Base-by-base conservation (phyloP, 208 protist genomes). In the Porcisia deanei region DNA sequence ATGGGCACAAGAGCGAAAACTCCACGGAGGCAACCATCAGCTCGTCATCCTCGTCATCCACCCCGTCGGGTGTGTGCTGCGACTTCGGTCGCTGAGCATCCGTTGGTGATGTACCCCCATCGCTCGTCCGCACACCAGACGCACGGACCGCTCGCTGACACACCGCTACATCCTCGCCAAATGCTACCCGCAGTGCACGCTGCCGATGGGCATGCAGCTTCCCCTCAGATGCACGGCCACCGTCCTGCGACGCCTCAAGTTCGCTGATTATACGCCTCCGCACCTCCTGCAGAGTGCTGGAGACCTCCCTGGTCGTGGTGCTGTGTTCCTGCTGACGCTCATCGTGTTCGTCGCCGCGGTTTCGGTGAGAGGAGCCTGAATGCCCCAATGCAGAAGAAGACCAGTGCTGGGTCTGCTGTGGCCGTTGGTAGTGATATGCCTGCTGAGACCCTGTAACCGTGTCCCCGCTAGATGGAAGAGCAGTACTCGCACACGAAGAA, bases 1-100 rank as follows among this genome's bases (percentile, higher is more conserved):
- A 97, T 0, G 94, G 92, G 74, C 94, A 97, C 49, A 89, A 65
- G 12, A 97, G 76, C 2, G 91, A 94, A 68, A 97, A 91, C 83
- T 97, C 91, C 14, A 96, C 92, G 10, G 94, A 90, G 34, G 93
- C 91, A 16, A 97, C 90, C 60, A 86, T 78, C 30, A 97, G 76
- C 43, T 91, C 87, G 37, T 85, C 89, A 1, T 84, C 82, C 5
- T 81, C 74, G n/a, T 77, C 70, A 20, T 74, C 71, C 16, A 72
- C 47, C 54, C 65, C 64, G 41, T 75, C 71, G 25, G 68, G 68
- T 39, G 37, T 61, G 30, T 72, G 68, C 53, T 72, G 68, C 53
- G 68, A 72, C 68, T 59, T 72, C 2, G 53, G 59, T 8, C 9
- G 53, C 68, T 49, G 53, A 6, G 37, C 25, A 43, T 72, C 68